Evolutionary conservation across 2,329 filamentous ascomycete species (phyloP).

Genomic region (Alternaria sp.): DNA sequence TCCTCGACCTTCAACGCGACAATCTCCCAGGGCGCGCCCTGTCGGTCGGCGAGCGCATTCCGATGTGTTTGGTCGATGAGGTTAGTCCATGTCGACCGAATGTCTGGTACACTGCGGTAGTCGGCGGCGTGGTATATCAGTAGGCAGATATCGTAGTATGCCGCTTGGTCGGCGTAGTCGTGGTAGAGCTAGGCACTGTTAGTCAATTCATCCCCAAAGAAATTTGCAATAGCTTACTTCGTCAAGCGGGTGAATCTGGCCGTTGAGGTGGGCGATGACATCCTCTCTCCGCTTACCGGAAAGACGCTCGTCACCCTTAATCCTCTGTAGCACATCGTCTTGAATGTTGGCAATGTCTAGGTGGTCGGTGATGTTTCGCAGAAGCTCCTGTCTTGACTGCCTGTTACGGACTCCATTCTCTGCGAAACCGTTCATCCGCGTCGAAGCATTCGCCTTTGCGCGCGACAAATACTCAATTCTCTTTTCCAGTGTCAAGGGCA

Average conservation of each 20-base stretch:
- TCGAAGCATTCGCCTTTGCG: slow-evolving; percentile 91
- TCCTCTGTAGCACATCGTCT: slow-evolving; percentile 82
- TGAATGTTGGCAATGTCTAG: slow-evolving; percentile 95
- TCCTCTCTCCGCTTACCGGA: slow-evolving; percentile 66
- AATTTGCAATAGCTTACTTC: slow-evolving; percentile 63
- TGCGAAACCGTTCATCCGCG: slow-evolving; percentile 76
- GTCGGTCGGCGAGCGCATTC: slow-evolving; percentile 55
- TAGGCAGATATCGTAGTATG: slow-evolving; percentile 92
- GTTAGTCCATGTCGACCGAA: slow-evolving; percentile 82
- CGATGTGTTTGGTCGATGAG: slow-evolving; percentile 72
- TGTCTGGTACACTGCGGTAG: slow-evolving; percentile 85
- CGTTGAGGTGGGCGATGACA: slow-evolving; percentile 73
- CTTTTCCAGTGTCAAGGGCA: slow-evolving; percentile 78
- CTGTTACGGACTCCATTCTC: slow-evolving; percentile 56
- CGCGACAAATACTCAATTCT: slow-evolving; percentile 88
- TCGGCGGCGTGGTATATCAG: slow-evolving; percentile 92
- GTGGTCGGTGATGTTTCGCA: slow-evolving; percentile 83
- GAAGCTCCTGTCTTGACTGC: slow-evolving; percentile 81
- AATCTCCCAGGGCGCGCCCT: slow-evolving; percentile 70
- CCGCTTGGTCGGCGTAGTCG: slow-evolving; percentile 84
- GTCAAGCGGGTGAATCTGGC: slow-evolving; percentile 77
- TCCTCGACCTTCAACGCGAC: slow-evolving; percentile 67
- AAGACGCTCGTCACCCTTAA: slow-evolving; percentile 76
- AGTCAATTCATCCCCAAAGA: slow-evolving; percentile 6
- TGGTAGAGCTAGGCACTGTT: slow-evolving; percentile 76